Conservation (phyloP, 2,329 filamentous ascomycete species). For the Pestalotiopsis sp. region DNA sequence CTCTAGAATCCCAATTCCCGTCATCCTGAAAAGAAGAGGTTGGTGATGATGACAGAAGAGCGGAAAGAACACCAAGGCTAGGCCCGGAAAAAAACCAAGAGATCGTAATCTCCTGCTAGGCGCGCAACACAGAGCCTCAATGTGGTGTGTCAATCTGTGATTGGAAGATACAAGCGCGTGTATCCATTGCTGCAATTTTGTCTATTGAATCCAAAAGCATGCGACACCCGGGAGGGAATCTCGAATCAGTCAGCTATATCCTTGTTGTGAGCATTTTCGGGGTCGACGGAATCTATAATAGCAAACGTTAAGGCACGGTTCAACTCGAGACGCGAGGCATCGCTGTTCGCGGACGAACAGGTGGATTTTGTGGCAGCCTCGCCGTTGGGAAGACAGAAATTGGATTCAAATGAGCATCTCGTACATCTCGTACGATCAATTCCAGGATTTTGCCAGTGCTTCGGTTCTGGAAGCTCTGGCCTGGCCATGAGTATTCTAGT, state of each 20-base stretch:
- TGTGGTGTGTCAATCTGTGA: constrained; percentile 16
- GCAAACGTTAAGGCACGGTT: not conserved
- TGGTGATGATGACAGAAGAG: not conserved
- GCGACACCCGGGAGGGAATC: constrained; percentile 8
- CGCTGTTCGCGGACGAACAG: not conserved
- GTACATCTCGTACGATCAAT: not conserved
- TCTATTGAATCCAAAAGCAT: constrained; percentile 7
- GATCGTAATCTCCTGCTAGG: constrained; percentile 15
- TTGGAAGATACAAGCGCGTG: constrained; percentile 18
- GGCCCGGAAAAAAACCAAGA: not conserved
- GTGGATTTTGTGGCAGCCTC: not conserved
- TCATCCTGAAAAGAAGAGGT: not conserved
- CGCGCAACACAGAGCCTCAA: constrained; percentile 10
- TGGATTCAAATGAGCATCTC: not conserved
- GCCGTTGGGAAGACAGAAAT: not conserved
- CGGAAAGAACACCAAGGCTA: not conserved
- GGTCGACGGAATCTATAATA: not conserved
- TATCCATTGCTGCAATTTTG: constrained; percentile 9
- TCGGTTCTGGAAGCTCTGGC: constrained; percentile 5
- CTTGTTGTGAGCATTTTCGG: not conserved
- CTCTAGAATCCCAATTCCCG: not conserved
- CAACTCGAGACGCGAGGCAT: not conserved
- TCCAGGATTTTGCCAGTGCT: constrained; percentile 4
- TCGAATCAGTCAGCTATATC: constrained; percentile 2
- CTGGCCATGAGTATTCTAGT: not conserved